Evolutionary conservation across 805 yeast genomes (phyloP).

Genomic region (Ogataea philodendri): DNA sequence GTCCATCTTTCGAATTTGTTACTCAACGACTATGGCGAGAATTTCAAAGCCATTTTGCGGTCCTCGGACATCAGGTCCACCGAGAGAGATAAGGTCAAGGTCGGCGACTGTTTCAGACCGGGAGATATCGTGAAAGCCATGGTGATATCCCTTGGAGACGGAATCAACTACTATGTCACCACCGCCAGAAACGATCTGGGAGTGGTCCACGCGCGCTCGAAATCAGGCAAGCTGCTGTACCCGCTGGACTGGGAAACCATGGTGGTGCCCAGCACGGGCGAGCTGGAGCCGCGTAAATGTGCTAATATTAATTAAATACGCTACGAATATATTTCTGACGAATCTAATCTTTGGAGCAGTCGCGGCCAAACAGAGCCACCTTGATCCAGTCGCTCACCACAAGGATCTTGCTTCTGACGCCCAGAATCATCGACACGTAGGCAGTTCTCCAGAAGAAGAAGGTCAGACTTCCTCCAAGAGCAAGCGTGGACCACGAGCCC

Average conservation of each 20-base stretch:
- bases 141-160: conserved; percentile 89
- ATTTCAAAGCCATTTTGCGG: conserved; percentile 81
- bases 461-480: conserved; percentile 80
- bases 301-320: conserved; percentile 50
- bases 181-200: conserved; percentile 93
- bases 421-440: conserved; percentile 86
- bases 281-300: conserved; percentile 77
- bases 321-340: conserved; percentile 6
- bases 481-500: conserved; percentile 75
- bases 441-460: conserved; percentile 94
- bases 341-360: conserved; percentile 72
- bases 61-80: conserved; percentile 88
- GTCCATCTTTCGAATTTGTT: conserved; percentile 16
- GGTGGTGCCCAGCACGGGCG: conserved; percentile 76
- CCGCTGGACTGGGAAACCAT: conserved; percentile 96
- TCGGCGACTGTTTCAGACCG: conserved; percentile 77
- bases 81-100: conserved; percentile 82
- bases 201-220: conserved; percentile 81
- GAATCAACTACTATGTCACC: conserved; percentile 81
- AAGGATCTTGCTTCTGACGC: conserved; percentile 80
- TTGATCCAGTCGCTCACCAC: conserved; percentile 87
- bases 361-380: conserved; percentile 86
- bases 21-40: conserved; percentile 72
- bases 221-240: conserved; percentile 71
- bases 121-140: conserved; percentile 89